Evolutionary conservation across 805 yeast species (phyloP).

Genomic region (Candida saitoana): DNA sequence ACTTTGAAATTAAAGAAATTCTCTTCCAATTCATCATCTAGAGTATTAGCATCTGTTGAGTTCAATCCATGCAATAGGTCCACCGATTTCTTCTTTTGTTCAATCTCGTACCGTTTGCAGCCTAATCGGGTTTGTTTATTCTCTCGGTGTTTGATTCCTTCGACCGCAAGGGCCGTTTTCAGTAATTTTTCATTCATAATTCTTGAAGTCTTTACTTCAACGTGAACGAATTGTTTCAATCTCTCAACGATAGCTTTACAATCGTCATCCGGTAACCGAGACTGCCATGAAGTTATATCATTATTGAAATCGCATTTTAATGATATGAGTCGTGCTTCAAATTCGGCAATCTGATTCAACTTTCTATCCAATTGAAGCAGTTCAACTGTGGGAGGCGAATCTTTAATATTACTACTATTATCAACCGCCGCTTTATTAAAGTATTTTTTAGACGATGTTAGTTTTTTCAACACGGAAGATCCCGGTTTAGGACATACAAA

Average conservation of each 20-base stretch:
- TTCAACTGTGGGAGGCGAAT: conserved; percentile 1
- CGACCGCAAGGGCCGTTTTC: conserved; percentile 39
- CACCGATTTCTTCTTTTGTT: conserved; percentile 9
- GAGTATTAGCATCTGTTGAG: conserved; percentile 38
- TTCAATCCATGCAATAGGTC: conserved; percentile 32
- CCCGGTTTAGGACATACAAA: conserved; percentile 7
- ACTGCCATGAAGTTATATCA: conserved; percentile 42
- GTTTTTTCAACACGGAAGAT: conserved; percentile 17
- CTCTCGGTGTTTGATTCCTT: conserved; percentile 49
- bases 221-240: conserved; percentile 33
- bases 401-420: background rate
- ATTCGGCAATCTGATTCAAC: conserved; percentile 23
- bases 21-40: conserved; percentile 51
- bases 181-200: conserved; percentile 42
- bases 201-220: conserved; percentile 34
- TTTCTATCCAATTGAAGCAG: conserved; percentile 4
- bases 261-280: conserved; percentile 34
- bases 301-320: conserved; percentile 35
- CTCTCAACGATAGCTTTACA: conserved; percentile 37
- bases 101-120: conserved; percentile 3
- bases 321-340: conserved; percentile 33
- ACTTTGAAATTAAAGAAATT: conserved; percentile 47
- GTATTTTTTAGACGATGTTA: conserved; percentile 16
- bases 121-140: conserved; percentile 29
- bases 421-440: conserved; percentile 3